Conservation (phyloP, 2,329 filamentous ascomycete species). For the Diplodia seriata region DNA sequence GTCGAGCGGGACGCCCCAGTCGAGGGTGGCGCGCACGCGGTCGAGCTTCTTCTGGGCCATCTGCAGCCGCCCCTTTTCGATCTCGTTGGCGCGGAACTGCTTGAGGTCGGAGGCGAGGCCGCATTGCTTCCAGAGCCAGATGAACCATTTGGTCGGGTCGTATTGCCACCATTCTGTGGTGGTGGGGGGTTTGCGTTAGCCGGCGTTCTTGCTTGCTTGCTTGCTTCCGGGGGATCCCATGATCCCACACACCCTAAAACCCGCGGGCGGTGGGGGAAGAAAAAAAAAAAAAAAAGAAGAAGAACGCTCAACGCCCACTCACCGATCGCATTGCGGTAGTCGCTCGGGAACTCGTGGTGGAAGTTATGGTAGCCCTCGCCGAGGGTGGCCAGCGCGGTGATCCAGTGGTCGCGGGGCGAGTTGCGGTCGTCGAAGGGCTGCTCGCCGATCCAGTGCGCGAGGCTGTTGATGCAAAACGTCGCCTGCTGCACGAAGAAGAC, state of each 20-base stretch:
- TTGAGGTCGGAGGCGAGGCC: conserved; percentile 87
- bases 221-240: too few species aligned
- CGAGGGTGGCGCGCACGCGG: conserved; percentile 79
- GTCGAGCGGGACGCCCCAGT: conserved; percentile 87
- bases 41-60: conserved; percentile 93
- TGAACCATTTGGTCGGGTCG: conserved; percentile 85
- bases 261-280: too few species aligned
- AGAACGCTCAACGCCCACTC: not conserved
- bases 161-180: conserved; percentile 78
- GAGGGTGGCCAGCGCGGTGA: conserved; percentile 84
- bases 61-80: conserved; percentile 89
- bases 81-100: conserved; percentile 89
- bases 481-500: conserved; percentile 92
- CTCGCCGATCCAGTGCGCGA: conserved; percentile 90
- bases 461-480: conserved; percentile 90
- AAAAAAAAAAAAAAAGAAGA: too few species aligned
- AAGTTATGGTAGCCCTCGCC: conserved; percentile 95
- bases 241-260: too few species aligned
- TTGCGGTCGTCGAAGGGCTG: conserved; percentile 94
- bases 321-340: conserved; percentile 86
- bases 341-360: conserved; percentile 92
- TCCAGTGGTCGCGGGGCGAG: conserved; percentile 85
- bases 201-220: too few species aligned
- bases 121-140: conserved; percentile 83
- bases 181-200: too few species aligned